phyloP scores from a whole-genome alignment of 306 rosid genomes.

The Phaseolus lunatus region DNA sequence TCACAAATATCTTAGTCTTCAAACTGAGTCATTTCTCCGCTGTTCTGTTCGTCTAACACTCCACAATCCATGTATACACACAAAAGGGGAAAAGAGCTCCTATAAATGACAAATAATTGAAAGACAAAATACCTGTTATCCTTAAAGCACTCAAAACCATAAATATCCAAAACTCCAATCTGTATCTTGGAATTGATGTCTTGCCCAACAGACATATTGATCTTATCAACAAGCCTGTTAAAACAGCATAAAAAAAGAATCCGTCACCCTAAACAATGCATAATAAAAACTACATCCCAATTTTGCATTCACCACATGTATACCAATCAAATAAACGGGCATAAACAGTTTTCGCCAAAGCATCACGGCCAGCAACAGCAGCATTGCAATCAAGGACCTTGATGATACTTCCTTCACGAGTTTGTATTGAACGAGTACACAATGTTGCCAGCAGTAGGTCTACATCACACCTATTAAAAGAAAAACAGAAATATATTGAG shows the following conservation, averaged over 20 bases:
- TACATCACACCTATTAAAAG: conserved; percentile 71
- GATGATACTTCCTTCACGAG: conserved; percentile 89
- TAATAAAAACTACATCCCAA: conserved; percentile 3
- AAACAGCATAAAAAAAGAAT: conserved; percentile 34
- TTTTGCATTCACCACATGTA: conserved; percentile 40
- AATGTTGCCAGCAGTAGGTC: conserved; percentile 76
- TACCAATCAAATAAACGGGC: conserved; percentile 94
- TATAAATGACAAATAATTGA: conserved; percentile 40
- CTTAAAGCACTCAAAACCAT: conserved; percentile 98
- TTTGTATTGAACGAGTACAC: conserved; percentile 89
- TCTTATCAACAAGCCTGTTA: conserved; percentile 96
- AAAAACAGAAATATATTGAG: too few relatives aligned
- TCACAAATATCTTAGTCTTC: too few relatives aligned
- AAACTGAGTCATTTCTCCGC: too few relatives aligned
- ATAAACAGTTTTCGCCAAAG: conserved; percentile 93
- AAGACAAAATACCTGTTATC: conserved; percentile 75
- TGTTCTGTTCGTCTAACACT: neutral
- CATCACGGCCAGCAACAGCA: conserved; percentile 91
- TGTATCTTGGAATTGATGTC: conserved; percentile 77
- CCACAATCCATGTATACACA: conserved; percentile 6
- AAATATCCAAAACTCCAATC: conserved; percentile 95
- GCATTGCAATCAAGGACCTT: conserved; percentile 94
- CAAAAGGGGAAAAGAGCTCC: neutral
- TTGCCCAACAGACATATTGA: conserved; percentile 93
- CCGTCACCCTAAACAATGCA: conserved; percentile 19